Evolutionary conservation across 148 eudicot genomes (phyloP).

Genomic region (Limonium bicolor): DNA sequence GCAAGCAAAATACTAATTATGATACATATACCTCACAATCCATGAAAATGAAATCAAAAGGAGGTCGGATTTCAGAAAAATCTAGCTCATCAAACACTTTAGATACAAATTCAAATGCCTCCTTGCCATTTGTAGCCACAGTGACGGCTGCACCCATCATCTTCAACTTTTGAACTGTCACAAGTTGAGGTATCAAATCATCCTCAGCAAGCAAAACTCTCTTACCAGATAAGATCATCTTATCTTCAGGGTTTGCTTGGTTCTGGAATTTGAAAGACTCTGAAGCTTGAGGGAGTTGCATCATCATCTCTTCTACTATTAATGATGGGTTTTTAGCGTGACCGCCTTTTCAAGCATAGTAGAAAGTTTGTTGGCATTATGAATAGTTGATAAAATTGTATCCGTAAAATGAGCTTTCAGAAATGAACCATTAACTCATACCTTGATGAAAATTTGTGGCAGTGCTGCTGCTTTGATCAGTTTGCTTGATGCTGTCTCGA

Average conservation of each 20-base stretch:
- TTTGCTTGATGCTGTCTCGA: not conserved
- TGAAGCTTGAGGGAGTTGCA: too few species aligned
- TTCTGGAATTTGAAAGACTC: too few species aligned
- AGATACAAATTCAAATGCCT: slow-evolving; percentile 31
- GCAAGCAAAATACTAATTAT: too few species aligned
- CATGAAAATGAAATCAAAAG: slow-evolving; percentile 69
- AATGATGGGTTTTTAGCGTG: too few species aligned
- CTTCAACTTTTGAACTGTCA: slow-evolving; percentile 10
- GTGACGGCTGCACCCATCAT: slow-evolving; percentile 25
- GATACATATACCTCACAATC: slow-evolving; percentile 62
- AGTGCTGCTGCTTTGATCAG: not conserved
- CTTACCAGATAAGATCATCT: slow-evolving; percentile 36
- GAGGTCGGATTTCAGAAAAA: slow-evolving; percentile 12
- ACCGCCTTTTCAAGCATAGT: too few species aligned
- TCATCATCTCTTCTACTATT: too few species aligned
- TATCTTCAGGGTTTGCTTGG: too few species aligned
- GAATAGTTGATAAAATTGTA: too few species aligned
- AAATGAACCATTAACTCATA: too few species aligned
- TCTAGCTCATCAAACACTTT: slow-evolving; percentile 11
- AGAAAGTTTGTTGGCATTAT: too few species aligned
- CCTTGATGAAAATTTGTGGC: not conserved
- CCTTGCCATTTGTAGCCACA: slow-evolving; percentile 26
- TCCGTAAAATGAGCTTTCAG: too few species aligned
- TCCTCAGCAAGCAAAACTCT: slow-evolving; percentile 39
- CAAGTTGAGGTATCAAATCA: slow-evolving; percentile 6